Percentiles rank a stretch among this genome's conserved stretches.
These are phyloP conservation scores for Epichloe gansuensis DNA, from an alignment of 2,329 filamentous ascomycete species.

Conservation along the genomic window DNA sequence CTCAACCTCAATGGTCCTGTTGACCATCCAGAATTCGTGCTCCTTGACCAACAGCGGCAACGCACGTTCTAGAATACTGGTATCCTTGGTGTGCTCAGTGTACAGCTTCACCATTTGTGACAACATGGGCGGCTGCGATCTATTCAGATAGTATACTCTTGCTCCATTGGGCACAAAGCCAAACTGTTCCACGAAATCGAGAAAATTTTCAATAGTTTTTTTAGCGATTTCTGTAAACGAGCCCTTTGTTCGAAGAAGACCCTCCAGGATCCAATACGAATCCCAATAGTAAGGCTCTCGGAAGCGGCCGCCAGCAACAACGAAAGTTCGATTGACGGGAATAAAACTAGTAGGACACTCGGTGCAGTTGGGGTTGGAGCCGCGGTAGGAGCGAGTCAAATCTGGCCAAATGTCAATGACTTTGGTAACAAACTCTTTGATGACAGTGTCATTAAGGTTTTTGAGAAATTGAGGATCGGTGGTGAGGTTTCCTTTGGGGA, in stretches of 20 bases:
- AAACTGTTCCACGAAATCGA: conserved; percentile 50
- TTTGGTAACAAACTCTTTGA: conserved; percentile 47
- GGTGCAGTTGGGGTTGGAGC: conserved; percentile 37
- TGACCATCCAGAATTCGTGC: conserved; percentile 48
- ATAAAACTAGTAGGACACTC: conserved; percentile 53
- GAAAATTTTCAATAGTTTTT: conserved; percentile 58
- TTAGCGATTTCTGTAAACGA: conserved; percentile 48
- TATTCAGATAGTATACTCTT: conserved; percentile 54
- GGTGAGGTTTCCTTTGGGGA: conserved; percentile 36
- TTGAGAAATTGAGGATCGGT: conserved; percentile 46
- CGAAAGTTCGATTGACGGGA: conserved; percentile 52
- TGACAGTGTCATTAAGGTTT: conserved; percentile 41
- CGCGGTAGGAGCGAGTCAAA: conserved; percentile 46
- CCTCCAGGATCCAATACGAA: conserved; percentile 55
- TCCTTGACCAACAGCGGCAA: conserved; percentile 51
- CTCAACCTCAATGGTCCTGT: conserved; percentile 43
- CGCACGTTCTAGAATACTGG: conserved; percentile 44
- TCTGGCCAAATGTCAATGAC: conserved; percentile 60
- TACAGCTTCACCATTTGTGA: conserved; percentile 54
- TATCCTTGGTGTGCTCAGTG: conserved; percentile 51
- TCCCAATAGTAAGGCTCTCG: conserved; percentile 62
- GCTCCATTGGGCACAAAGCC: conserved; percentile 58
- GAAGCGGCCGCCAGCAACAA: conserved; percentile 60
- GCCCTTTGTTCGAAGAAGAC: conserved; percentile 50
- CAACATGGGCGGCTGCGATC: conserved; percentile 53